phyloP scores from a whole-genome alignment of 306 rosid genomes.

The Malus fusca region DNA sequence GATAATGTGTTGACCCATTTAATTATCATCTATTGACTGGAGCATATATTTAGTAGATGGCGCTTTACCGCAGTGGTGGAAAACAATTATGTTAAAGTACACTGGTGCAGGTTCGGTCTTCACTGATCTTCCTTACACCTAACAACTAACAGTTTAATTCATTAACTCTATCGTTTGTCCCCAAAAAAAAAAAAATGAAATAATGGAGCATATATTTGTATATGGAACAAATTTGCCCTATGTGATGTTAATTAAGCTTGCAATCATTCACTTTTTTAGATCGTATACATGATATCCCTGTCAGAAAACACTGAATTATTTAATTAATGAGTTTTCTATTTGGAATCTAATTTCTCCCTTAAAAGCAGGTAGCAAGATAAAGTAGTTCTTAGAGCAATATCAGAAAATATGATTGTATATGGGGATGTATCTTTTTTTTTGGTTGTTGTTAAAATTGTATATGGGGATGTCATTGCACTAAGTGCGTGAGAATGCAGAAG shows the following conservation, averaged over 20 bases:
- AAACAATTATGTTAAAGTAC: too few species aligned
- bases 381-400: slow-evolving; percentile 7
- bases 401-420: too few species aligned
- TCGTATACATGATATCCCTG: slow-evolving; percentile 23
- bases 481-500: too few species aligned
- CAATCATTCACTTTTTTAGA: background rate
- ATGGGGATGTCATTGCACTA: too few species aligned
- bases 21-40: background rate
- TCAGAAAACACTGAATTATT: slow-evolving; percentile 28
- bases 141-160: too few species aligned
- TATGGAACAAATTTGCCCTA: background rate
- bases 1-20: background rate
- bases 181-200: too few species aligned
- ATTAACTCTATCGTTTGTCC: too few species aligned
- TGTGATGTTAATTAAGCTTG: background rate
- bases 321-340: slow-evolving; percentile 9
- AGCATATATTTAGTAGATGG: background rate
- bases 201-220: background rate
- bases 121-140: too few species aligned
- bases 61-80: too few species aligned
- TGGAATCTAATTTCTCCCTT: slow-evolving; percentile 52
- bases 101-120: too few species aligned
- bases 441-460: too few species aligned
- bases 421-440: too few species aligned
- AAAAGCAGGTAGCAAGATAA: slow-evolving; percentile 52